Evolutionary conservation across 305 asterid species (phyloP).

Genomic region (Petunia hybrid): DNA sequence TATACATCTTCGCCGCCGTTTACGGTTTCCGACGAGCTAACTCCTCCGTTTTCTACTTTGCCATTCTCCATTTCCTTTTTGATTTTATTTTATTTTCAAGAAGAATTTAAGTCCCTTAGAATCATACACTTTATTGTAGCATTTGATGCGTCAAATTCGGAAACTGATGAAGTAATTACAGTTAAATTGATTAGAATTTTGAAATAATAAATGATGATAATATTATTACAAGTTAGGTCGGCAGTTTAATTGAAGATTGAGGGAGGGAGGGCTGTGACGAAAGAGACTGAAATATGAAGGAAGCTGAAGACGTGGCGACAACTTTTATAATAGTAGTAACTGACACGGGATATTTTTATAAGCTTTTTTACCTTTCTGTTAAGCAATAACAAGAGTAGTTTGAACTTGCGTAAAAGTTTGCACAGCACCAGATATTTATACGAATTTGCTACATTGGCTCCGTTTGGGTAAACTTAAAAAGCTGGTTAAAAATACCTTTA

Average conservation of each 20-base stretch:
- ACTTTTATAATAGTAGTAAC: too few relatives aligned
- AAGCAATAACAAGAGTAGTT: too few relatives aligned
- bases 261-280: not conserved
- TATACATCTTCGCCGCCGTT: constrained; percentile 65
- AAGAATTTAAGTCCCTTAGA: not conserved
- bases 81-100: not conserved
- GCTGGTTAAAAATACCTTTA: too few relatives aligned
- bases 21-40: constrained; percentile 52
- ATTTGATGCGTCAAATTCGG: not conserved
- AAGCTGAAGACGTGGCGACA: not conserved
- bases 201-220: not conserved
- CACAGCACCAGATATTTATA: too few relatives aligned
- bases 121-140: not conserved
- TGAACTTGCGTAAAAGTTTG: too few relatives aligned
- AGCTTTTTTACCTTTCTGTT: too few relatives aligned
- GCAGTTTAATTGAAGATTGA: not conserved
- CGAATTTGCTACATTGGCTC: too few relatives aligned
- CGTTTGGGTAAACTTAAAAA: too few relatives aligned
- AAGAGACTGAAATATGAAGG: constrained; percentile 9
- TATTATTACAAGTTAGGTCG: not conserved
- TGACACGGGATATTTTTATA: too few relatives aligned
- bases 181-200: constrained; percentile 11
- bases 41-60: constrained; percentile 34
- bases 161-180: not conserved
- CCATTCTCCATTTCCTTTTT: constrained; percentile 36